Evolutionary conservation across 495 filamentous ascomycete species (phyloP), one percentile per base, ranked within the genome.

Genomic region (Pyronema domesticum): DNA sequence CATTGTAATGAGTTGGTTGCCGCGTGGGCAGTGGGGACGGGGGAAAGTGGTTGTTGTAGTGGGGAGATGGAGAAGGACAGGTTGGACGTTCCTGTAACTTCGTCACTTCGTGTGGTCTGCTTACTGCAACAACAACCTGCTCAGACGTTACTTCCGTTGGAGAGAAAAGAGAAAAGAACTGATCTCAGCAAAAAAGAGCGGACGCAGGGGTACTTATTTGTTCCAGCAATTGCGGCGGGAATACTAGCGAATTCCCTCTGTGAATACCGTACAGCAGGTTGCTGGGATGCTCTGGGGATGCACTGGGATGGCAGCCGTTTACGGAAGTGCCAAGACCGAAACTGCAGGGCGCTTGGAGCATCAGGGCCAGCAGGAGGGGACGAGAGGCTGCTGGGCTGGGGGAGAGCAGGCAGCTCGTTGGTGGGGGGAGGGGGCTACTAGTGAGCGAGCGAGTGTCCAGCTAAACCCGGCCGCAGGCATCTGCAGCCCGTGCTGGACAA

Each of bases 11-110:
- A 54, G 52, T 30, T 40, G 46, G 15, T 17, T 39, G 19, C 5
- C 17, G 40, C 15, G 9, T 14, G 8, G 40, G n/a, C 34, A 46
- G 34, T 48, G 54, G 56, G 53, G 57, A 47, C 52, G 57, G 51
- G 53, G 54, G 54, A 49, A 57, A 39, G 53, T 48, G 53, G 55
- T 43, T 52, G 63, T 33, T 53, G 54, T 35, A 60, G 44, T 6
- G 33, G 56, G 56, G 55, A 35, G 48, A 53, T 58, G 51, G 45
- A 49, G 52, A 59, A 55, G 60, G 53, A 63, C 55, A 63, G 56
- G 39, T 5, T 30, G 23, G 23, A 30, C 23, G 23, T 30, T 30
- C 23, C 23, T 30, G 23, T 30, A 30, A 30, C 23, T 30, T 30
- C 23, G 23, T 30, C 23, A 30, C 23, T 30, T 30, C 23, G 23